Evolutionary conservation across 768 basidiomycete species (phyloP).

Genomic region (Lactarius hatsudake): DNA sequence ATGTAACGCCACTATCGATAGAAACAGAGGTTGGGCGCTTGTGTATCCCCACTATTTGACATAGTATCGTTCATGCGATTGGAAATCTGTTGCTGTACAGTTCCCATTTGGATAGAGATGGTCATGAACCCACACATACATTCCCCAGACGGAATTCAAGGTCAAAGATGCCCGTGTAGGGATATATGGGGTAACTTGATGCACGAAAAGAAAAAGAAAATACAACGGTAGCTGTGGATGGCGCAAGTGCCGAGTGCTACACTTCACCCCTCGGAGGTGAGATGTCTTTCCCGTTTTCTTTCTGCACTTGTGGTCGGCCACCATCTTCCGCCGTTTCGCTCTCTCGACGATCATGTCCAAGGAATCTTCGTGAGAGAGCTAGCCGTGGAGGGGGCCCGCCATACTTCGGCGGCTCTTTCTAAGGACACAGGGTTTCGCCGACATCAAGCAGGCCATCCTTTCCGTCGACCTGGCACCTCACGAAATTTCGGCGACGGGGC

Average conservation of each 20-base stretch:
- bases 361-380: not conserved
- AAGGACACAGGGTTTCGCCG: not conserved
- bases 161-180: not conserved
- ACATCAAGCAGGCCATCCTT: not conserved
- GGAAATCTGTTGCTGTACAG: not conserved
- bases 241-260: not conserved
- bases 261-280: not conserved
- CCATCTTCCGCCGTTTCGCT: not conserved
- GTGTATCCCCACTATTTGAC: not conserved
- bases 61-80: not conserved
- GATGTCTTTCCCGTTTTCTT: not conserved
- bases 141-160: not conserved
- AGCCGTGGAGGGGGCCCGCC: not conserved
- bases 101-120: not conserved
- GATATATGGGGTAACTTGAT: not conserved
- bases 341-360: not conserved
- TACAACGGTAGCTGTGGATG: not conserved
- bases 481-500: not conserved
- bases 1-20: conserved; percentile 1
- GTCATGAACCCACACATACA: not conserved
- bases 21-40: not conserved
- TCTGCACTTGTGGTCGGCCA: not conserved
- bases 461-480: not conserved
- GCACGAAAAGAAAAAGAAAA: not conserved
- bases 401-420: not conserved